Evolutionary conservation across 441 rosid genomes (phyloP).

Genomic region (Pelargonium citronellum): DNA sequence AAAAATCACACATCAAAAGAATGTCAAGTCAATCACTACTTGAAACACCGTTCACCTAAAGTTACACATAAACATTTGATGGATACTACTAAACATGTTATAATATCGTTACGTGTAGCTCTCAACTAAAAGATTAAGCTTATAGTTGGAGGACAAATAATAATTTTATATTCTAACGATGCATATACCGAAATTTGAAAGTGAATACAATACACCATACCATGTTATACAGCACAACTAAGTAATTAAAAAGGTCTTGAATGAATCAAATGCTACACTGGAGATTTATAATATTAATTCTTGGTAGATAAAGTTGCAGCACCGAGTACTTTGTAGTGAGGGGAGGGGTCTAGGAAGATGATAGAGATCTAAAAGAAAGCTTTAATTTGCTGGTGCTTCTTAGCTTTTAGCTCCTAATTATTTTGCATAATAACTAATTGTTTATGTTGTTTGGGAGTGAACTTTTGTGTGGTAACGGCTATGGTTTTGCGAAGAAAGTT

Average conservation of each 20-base stretch:
- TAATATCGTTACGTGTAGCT: no score
- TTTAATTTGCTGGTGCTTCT: not conserved
- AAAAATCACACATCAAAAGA: no score
- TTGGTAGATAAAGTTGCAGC: constrained; percentile 7
- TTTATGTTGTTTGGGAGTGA: not conserved
- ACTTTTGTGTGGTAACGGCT: constrained; percentile 17
- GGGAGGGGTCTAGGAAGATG: not conserved
- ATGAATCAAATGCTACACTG: not conserved
- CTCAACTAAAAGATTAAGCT: no score
- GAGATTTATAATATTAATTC: not conserved
- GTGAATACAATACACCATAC: no score
- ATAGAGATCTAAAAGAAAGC: not conserved
- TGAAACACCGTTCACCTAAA: no score
- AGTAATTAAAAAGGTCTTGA: not conserved
- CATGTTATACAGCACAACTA: not conserved
- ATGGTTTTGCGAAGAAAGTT: constrained; percentile 15
- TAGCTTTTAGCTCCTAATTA: not conserved
- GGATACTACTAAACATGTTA: no score
- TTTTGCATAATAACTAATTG: not conserved
- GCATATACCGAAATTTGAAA: no score
- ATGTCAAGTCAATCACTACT: no score
- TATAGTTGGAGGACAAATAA: no score
- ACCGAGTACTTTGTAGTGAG: constrained; percentile 10
- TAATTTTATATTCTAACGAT: no score
- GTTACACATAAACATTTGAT: no score